Evolutionary conservation across 2,329 filamentous ascomycete species (phyloP).

Genomic region (Acarospora socialis): DNA sequence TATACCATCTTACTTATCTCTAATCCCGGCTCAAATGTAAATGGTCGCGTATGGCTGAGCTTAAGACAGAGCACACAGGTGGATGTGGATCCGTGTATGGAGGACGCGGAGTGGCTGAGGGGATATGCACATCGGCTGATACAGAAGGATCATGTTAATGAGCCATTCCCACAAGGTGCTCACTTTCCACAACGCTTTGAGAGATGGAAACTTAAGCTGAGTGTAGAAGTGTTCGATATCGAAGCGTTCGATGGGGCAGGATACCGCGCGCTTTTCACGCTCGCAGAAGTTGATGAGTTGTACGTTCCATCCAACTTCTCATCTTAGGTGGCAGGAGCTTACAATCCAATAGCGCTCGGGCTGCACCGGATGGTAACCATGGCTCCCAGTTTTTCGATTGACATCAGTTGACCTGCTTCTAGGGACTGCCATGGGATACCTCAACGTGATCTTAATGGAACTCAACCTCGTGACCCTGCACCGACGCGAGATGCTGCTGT

Average conservation of each 20-base stretch:
- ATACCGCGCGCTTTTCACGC: conserved; percentile 11
- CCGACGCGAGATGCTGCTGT: conserved; percentile 12
- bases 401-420: conserved; percentile 1
- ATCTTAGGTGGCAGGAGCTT: background rate
- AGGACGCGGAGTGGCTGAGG: conserved; percentile 32
- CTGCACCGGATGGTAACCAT: conserved; percentile 1
- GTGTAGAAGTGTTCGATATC: conserved; percentile 12
- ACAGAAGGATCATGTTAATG: conserved; percentile 33
- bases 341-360: conserved; percentile 6
- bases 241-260: conserved; percentile 6
- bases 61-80: conserved; percentile 29
- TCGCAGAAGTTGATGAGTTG: conserved; percentile 15
- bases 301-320: conserved; percentile 2
- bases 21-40: conserved; percentile 24
- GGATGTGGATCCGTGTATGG: conserved; percentile 33
- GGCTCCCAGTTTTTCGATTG: background rate
- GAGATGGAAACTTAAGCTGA: conserved; percentile 2
- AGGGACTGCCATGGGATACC: conserved; percentile 14
- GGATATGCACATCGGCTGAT: conserved; percentile 27
- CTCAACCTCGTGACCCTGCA: conserved; percentile 13
- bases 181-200: conserved; percentile 9
- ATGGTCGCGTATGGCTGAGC: conserved; percentile 21
- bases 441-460: conserved; percentile 13
- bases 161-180: conserved; percentile 25
- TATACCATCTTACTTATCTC: conserved; percentile 30